These are phyloP conservation scores for Triticum timopheevii DNA, from an alignment of 176 grass and related monocot genomes.

Conservation along the genomic window DNA sequence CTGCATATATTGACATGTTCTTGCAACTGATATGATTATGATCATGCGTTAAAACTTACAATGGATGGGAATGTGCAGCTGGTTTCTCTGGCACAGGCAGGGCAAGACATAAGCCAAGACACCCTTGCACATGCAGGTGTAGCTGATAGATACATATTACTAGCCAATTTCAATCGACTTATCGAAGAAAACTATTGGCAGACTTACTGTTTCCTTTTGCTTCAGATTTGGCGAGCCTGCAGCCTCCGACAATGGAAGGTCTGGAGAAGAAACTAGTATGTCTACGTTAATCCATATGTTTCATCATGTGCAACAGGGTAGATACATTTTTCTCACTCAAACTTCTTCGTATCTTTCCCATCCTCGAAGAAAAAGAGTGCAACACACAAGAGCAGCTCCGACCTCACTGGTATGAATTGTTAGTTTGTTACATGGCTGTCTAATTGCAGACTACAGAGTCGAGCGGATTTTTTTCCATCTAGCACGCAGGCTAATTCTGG, in stretches of 20 bases:
- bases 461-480: not conserved
- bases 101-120: slow-evolving; percentile 63
- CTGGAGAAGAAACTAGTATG: slow-evolving; percentile 84
- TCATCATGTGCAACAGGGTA: not conserved
- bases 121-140: slow-evolving; percentile 63
- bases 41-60: not conserved
- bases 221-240: slow-evolving; percentile 70
- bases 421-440: not conserved
- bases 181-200: not conserved
- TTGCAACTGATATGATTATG: slow-evolving; percentile 18
- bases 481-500: not conserved
- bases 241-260: slow-evolving; percentile 76
- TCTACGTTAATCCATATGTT: slow-evolving; percentile 10
- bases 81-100: slow-evolving; percentile 68
- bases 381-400: slow-evolving; percentile 43
- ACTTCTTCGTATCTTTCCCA: not conserved
- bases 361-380: slow-evolving; percentile 54
- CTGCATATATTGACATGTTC: slow-evolving; percentile 1
- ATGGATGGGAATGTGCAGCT: slow-evolving; percentile 45
- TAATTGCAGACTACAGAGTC: not conserved
- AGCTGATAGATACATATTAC: not conserved
- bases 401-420: slow-evolving; percentile 48
- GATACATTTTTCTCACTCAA: not conserved
- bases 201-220: not conserved
- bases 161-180: not conserved